A percentile compares a stretch with the other conserved stretches of the same genome.
Evolutionary conservation across 371 early-diverging fungal genomes (phyloP).

Genomic region (Mucor racemosus): DNA sequence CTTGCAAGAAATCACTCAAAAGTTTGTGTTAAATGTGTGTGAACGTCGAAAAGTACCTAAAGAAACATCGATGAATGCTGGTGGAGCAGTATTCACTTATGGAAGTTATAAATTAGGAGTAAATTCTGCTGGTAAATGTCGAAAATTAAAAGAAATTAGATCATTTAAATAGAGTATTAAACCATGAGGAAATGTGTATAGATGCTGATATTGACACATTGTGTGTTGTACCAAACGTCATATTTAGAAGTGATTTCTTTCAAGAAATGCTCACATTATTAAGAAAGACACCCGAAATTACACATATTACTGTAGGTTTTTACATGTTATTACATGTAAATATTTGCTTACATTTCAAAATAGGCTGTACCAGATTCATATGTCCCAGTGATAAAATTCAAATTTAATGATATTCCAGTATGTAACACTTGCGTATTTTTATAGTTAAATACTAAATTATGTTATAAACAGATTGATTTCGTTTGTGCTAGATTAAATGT

Average conservation of each 20-base stretch:
- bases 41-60: slow-evolving; percentile 18
- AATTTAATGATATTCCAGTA: slow-evolving; percentile 70
- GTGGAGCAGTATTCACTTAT: slow-evolving; percentile 90
- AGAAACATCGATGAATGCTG: slow-evolving; percentile 28
- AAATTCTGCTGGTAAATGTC: slow-evolving; percentile 67
- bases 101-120: slow-evolving; percentile 95
- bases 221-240: slow-evolving; percentile 86
- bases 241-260: slow-evolving; percentile 86
- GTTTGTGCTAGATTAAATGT: slow-evolving; percentile 78
- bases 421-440: neutral
- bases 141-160: neutral
- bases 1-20: slow-evolving; percentile 65
- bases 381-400: slow-evolving; percentile 90
- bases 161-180: neutral
- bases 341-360: neutral
- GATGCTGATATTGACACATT: slow-evolving; percentile 94
- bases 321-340: neutral
- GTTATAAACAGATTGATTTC: slow-evolving; percentile 75
- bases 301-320: slow-evolving; percentile 63
- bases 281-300: slow-evolving; percentile 64
- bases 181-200: neutral
- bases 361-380: slow-evolving; percentile 76
- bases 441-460: neutral
- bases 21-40: slow-evolving; percentile 60
- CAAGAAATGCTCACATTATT: slow-evolving; percentile 70